Evolutionary conservation across 768 basidiomycete species (phyloP), one percentile per base, ranked within the genome.

Genomic region (Tylopilus intermedius): DNA sequence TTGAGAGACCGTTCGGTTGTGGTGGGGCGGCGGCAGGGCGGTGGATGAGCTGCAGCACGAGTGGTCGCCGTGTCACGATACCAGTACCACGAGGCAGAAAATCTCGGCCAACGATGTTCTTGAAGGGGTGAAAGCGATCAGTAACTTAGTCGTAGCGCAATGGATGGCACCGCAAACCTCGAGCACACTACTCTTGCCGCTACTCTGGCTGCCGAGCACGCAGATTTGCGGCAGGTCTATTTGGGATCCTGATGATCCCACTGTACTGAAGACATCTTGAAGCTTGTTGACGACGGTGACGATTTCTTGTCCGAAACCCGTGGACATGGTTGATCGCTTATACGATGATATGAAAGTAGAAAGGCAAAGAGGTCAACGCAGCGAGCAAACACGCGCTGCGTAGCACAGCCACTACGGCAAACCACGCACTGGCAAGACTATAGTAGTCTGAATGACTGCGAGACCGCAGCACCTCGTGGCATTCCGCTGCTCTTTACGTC

Each of bases 61-160:
- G 75, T 51, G 96, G 96, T 68, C 96, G 83, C 66, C 95, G 83
- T 47, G 95, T 98, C 71, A 99, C 95, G 65, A 99, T 99, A 72
- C 95, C 95, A 51, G 94, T 90, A 69, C 96, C 96, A 78, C 96
- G 90, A 72, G 96, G 96, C 67, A 99, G 70, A 79, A 99, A 99
- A 72, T 99, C 96, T 60, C 95, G 83, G 54, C 96, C 96, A 50
- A 97, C 94, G 60, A 97, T 94, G 74, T 98, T 96, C 93, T 95
- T 60, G 47, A 8, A 32, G 53, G 18, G 45, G 39, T 26, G 46
- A 45, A 44, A 51, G 43, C 7, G 52, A 58, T 62, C 47, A 56
- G 32, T 44, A 50, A 21, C 11, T 51, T 38, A 45, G 44, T 32
- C 8, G 38, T 21, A 11, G 30, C 2, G 45, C 33, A 51, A 26